A percentile compares a stretch with the other conserved stretches of the same genome.
These are phyloP conservation scores for Epichloe uncinata DNA, from an alignment of 2,329 filamentous ascomycete species.

Conservation along the genomic window DNA sequence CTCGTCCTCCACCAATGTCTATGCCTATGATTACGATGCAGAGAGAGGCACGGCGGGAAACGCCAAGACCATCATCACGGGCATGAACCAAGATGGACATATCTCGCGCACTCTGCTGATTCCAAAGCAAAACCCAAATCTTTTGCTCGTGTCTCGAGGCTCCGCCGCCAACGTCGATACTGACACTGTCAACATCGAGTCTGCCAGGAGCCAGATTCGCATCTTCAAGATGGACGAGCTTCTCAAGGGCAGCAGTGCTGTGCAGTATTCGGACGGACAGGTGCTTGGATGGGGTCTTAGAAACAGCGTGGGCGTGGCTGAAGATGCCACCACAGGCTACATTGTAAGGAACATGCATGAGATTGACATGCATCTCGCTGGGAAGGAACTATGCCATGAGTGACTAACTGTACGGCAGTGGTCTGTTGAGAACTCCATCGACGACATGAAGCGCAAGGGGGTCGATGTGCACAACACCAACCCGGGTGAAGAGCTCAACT, in stretches of 20 bases:
- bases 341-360: too few relatives aligned
- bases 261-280: constrained; percentile 30
- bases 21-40: constrained; percentile 47
- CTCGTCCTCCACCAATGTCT: constrained; percentile 39
- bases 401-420: constrained; percentile 16
- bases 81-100: constrained; percentile 47
- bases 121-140: constrained; percentile 33
- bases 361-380: not conserved
- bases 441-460: constrained; percentile 40
- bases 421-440: constrained; percentile 53
- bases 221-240: constrained; percentile 25
- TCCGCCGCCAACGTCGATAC: constrained; percentile 45
- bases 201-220: constrained; percentile 48
- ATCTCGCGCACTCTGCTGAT: constrained; percentile 49
- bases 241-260: constrained; percentile 9
- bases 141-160: constrained; percentile 49
- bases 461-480: constrained; percentile 51
- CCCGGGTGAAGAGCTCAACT: constrained; percentile 61
- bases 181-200: constrained; percentile 30
- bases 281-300: constrained; percentile 51
- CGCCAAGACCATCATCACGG: constrained; percentile 35
- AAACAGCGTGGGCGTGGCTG: constrained; percentile 55
- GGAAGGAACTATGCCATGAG: too few relatives aligned
- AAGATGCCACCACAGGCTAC: constrained; percentile 35
- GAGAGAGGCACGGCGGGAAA: constrained; percentile 27